Evolutionary conservation across 768 basidiomycete species (phyloP).

Genomic region (Podaxis sp.): DNA sequence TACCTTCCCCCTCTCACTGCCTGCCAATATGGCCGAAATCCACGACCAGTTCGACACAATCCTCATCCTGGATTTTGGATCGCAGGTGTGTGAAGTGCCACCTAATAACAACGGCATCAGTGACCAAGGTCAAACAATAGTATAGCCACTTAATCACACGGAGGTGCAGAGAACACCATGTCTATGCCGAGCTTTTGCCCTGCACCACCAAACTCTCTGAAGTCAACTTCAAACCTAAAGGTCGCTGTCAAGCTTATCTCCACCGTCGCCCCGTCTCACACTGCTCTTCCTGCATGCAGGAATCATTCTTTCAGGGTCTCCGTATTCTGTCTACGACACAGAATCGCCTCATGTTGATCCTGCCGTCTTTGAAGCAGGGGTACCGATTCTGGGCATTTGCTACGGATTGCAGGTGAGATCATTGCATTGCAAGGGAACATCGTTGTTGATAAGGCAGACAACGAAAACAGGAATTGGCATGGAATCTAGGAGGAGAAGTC

Average conservation of each 20-base stretch:
- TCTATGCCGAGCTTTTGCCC: constrained; percentile 96
- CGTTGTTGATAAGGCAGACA: not conserved
- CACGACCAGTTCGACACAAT: constrained; percentile 95
- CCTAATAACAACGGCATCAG: constrained; percentile 11
- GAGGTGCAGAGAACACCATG: constrained; percentile 94
- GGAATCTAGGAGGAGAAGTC: constrained; percentile 81
- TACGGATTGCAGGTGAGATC: constrained; percentile 85
- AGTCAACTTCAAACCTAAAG: constrained; percentile 91
- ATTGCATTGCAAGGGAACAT: not conserved
- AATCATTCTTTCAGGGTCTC: constrained; percentile 95
- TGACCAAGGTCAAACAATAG: constrained; percentile 33
- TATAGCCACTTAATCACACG: constrained; percentile 97
- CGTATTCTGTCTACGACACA: constrained; percentile 94
- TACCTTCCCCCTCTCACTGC: not conserved
- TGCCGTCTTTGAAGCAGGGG: constrained; percentile 78
- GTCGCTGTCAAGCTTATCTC: constrained; percentile 32
- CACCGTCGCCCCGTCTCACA: constrained; percentile 2
- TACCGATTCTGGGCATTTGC: constrained; percentile 95
- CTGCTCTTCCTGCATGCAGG: constrained; percentile 38
- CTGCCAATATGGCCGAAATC: constrained; percentile 68
- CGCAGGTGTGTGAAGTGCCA: constrained; percentile 56
- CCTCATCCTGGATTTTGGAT: constrained; percentile 95
- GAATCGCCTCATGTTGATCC: constrained; percentile 95
- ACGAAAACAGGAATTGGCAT: constrained; percentile 79
- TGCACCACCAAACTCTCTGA: constrained; percentile 91